Evolutionary conservation across 352 stramenopile species (phyloP), one percentile per base, ranked within the genome.

Genomic region (Poterioochromonas sp.): DNA sequence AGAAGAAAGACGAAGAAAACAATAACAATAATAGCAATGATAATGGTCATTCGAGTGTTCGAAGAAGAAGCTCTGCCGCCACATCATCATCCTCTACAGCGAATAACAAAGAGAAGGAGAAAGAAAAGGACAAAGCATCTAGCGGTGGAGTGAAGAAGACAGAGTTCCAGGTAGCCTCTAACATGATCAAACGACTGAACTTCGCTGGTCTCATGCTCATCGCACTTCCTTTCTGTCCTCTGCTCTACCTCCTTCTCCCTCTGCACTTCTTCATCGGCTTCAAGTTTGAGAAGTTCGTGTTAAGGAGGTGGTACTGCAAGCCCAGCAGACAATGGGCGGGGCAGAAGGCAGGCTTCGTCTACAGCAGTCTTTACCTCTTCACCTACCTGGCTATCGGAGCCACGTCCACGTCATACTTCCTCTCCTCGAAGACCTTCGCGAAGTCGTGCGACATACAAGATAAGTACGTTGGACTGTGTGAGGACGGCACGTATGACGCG

Each of bases 401-500:
- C 2, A 35, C 35, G 11, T 22, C 37, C 11, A 62, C n/a, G 2
- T 11, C 39, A 22, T 76, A 76, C 37, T 76, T 76, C 37, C 37
- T 76, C 12, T 68, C 69, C 11, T 68, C 69, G 39, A 76, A 76
- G 69, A 76, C 69, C 8, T 63, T 76, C 8, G 35, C 40, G 2
- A 76, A 76, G 32, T 18, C 34, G 26, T 76, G 69, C 32, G 69
- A 76, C 69, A 60, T 76, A 18, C 69, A 76, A 63, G 69, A 76
- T 63, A 35, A 53, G 11, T 64, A 35, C 40, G 32, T 76, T 37
- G 11, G 29, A 29, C 37, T 76, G 32, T 76, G 69, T 63, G 3
- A 26, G 20, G 12, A 8, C 11, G 69, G 18, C 22, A 29, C 1
- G 5, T 5, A 26, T 40, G 39, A 53, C 32, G 3, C 15, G 11